Evolutionary conservation across 208 protist species (phyloP).

Genomic region (Trypanosoma avium): DNA sequence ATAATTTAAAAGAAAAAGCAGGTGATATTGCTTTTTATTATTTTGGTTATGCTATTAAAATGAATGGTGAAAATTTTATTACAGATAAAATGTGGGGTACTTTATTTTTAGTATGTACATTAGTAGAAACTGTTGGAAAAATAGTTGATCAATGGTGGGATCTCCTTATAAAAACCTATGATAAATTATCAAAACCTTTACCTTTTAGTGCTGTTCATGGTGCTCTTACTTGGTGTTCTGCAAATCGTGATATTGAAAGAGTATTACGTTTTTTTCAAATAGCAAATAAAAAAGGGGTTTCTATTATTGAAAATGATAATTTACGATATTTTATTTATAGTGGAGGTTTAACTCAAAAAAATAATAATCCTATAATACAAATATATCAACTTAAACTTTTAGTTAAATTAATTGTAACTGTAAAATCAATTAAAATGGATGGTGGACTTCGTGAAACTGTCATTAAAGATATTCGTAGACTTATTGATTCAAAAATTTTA

Average conservation of each 20-base stretch:
- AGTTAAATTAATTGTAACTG: conserved; percentile 73
- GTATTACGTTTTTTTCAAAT: conserved; percentile 56
- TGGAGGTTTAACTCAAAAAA: conserved; percentile 33
- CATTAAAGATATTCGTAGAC: conserved; percentile 63
- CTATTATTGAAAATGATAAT: conserved; percentile 1
- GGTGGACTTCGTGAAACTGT: conserved; percentile 70
- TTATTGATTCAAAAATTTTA: conserved; percentile 45
- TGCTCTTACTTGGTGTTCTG: conserved; percentile 63
- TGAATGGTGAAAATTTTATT: conserved; percentile 32
- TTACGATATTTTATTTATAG: conserved; percentile 19
- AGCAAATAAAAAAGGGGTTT: conserved; percentile 52
- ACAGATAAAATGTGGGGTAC: conserved; percentile 50
- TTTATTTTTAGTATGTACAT: conserved; percentile 52
- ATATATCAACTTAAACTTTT: conserved; percentile 60
- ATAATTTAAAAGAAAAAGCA: conserved; percentile 4
- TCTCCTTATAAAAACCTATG: conserved; percentile 19
- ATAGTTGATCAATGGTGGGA: conserved; percentile 84
- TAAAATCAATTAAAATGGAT: conserved; percentile 70
- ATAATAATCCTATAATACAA: conserved; percentile 34
- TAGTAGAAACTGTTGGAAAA: conserved; percentile 58
- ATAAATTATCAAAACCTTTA: conserved; percentile 27
- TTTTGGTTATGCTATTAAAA: conserved; percentile 63
- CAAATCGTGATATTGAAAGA: conserved; percentile 66
- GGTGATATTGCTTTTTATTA: conserved; percentile 68
- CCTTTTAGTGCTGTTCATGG: conserved; percentile 61